A percentile compares a stretch with the other conserved stretches of the same genome.
phyloP scores from a whole-genome alignment of 2,329 filamentous ascomycete species.

The Cryphonectria carpinicola region DNA sequence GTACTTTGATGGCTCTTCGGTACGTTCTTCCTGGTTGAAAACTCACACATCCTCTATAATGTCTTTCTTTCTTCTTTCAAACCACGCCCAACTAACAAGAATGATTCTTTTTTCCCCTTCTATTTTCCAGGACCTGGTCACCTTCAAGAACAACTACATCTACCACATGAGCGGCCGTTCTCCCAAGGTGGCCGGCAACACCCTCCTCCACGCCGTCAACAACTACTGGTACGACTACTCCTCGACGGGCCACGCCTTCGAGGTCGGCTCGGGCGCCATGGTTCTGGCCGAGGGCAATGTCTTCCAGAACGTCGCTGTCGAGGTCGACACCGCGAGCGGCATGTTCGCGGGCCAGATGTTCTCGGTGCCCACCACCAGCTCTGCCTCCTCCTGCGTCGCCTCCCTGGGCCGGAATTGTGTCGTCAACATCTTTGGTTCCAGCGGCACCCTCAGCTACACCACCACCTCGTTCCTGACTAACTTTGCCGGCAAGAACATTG shows the following conservation, averaged over 20 bases:
- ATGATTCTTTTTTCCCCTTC: neutral
- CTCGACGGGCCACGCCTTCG: constrained; percentile 57
- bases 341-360: constrained; percentile 31
- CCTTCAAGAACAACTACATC: constrained; percentile 64
- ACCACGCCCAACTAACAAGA: no score
- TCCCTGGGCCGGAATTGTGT: constrained; percentile 54
- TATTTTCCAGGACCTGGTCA: constrained; percentile 51
- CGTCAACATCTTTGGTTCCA: constrained; percentile 44
- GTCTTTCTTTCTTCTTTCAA: neutral
- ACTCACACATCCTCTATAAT: neutral
- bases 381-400: constrained; percentile 46
- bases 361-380: constrained; percentile 31
- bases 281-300: constrained; percentile 61
- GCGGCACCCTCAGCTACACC: constrained; percentile 18
- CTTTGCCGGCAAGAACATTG: constrained; percentile 30
- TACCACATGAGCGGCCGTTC: constrained; percentile 61
- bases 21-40: neutral
- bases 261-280: constrained; percentile 47
- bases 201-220: constrained; percentile 63
- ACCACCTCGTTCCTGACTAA: constrained; percentile 27
- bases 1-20: constrained; percentile 56
- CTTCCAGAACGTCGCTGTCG: constrained; percentile 57
- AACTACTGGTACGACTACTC: constrained; percentile 61
- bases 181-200: constrained; percentile 61
- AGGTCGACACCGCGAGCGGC: constrained; percentile 40